Conservation (phyloP, 1,284 basidiomycete species). For the Caloboletus firmus region DNA sequence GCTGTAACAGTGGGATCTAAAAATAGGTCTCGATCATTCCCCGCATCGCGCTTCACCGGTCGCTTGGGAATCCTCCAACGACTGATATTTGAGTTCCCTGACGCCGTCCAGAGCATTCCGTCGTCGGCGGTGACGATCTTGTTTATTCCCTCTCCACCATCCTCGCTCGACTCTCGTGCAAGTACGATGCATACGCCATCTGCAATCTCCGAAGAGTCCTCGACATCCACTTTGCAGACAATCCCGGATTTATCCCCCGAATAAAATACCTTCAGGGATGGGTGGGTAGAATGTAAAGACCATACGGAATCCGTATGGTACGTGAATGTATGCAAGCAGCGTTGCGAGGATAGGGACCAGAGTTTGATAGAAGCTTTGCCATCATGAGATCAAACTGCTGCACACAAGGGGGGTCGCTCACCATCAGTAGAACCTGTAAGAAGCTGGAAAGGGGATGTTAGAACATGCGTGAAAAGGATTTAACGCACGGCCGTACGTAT, state of each 20-base stretch:
- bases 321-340: constrained; percentile 94
- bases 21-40: constrained; percentile 13
- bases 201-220: constrained; percentile 74
- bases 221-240: constrained; percentile 89
- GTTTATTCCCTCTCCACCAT: constrained; percentile 69
- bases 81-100: constrained; percentile 75
- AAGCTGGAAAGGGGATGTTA: constrained; percentile 49
- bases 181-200: constrained; percentile 90
- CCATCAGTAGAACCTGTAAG: constrained; percentile 90
- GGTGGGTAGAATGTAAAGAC: constrained; percentile 87
- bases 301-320: constrained; percentile 96
- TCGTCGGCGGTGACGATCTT: constrained; percentile 86
- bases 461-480: constrained; percentile 10
- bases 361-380: constrained; percentile 76
- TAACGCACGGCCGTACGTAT: constrained; percentile 60
- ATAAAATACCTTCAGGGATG: constrained; percentile 90
- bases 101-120: constrained; percentile 88
- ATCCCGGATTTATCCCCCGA: constrained; percentile 92
- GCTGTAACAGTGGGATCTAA: constrained; percentile 17
- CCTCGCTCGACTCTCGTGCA: constrained; percentile 59
- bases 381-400: constrained; percentile 12
- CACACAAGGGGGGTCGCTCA: constrained; percentile 30
- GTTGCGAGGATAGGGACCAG: constrained; percentile 88
- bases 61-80: constrained; percentile 62
- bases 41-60: constrained; percentile 11